Evolutionary conservation across 495 filamentous ascomycete species (phyloP).

Genomic region (Aspergillus saccharolyticus): DNA sequence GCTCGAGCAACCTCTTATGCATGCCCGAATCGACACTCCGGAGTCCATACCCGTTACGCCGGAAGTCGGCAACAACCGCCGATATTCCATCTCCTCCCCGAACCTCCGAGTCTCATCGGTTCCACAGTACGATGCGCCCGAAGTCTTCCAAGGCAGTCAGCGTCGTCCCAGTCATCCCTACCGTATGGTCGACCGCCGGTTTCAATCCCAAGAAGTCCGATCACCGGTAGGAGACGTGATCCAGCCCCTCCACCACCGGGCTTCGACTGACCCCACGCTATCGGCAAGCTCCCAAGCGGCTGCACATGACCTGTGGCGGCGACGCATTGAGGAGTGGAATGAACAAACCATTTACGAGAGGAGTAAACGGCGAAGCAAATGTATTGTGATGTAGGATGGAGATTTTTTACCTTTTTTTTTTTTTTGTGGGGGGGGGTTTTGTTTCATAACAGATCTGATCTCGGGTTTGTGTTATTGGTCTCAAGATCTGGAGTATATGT

Average conservation of each 20-base stretch:
- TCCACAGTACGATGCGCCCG: constrained; percentile 16
- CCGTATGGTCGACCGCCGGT: constrained; percentile 10
- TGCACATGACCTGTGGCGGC: constrained; percentile 37
- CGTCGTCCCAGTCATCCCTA: not conserved
- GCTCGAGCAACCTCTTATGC: not conserved
- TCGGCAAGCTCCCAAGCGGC: constrained; percentile 28
- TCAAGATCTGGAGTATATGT: not conserved
- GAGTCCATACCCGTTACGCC: constrained; percentile 18
- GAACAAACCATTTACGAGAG: constrained; percentile 39
- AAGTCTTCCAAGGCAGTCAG: constrained; percentile 11
- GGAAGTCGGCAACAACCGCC: constrained; percentile 24
- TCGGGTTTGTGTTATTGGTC: constrained; percentile 1
- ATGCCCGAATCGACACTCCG: constrained; percentile 7
- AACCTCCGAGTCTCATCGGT: constrained; percentile 27
- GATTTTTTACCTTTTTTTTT: not conserved
- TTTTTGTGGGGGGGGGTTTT: no score
- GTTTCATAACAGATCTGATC: no score
- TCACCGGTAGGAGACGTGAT: constrained; percentile 6
- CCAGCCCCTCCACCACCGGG: constrained; percentile 26
- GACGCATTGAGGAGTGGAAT: constrained; percentile 43
- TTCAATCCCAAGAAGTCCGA: constrained; percentile 19
- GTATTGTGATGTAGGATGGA: constrained; percentile 34
- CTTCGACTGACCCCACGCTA: constrained; percentile 34
- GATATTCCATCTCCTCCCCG: constrained; percentile 38
- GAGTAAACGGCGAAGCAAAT: constrained; percentile 33